Evolutionary conservation across 495 filamentous ascomycete genomes (phyloP), one percentile per base, ranked within the genome.

Genomic region (Neurospora discreta): DNA sequence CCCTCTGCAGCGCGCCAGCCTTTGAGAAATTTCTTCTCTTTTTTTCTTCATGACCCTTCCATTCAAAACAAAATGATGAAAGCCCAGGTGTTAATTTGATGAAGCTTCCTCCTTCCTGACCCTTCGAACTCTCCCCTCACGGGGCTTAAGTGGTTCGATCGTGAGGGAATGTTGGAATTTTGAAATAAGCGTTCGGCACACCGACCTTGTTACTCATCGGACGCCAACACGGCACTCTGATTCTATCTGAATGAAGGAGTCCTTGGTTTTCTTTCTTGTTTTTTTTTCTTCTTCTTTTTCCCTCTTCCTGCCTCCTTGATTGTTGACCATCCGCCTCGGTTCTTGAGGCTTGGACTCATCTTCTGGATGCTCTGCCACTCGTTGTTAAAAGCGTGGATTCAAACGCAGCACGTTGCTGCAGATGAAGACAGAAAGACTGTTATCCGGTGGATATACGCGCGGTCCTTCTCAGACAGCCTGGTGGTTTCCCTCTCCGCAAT

Each of bases 161-260:
- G 89, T 79, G 82, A 88, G 83, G 84, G 77, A 81, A 79, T 85
- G 85, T 74, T 81, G 90, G 88, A 86, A 92, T 89, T 83, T 85
- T 99, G 95, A 99, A 88, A 93, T 91, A 87, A 88, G 96, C 93
- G 96, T 97, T 94, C 93, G 94, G 93, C 95, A 98, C 95, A 97
- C 87, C 78, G 84, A 90, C 89, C 94, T 97, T 97, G 92, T 97
- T 96, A 92, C 85, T 84, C 77, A 84, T 92, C 93, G 94, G 91
- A 97, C 95, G 96, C 94, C 87, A 92, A 90, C 87, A 91, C 88
- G 90, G 93, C 93, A 97, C 93, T 98, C 95, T 98, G 95, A 98
- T 79, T 78, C 73, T 68, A 74, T 78, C 77, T 83, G 77, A 79
- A 80, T 77, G 71, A 44, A 74, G 77, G 79, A 79, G 78, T 76